These are phyloP conservation scores for Blumeriella jaapii DNA, from an alignment of 2,329 filamentous ascomycete species.

Conservation along the genomic window DNA sequence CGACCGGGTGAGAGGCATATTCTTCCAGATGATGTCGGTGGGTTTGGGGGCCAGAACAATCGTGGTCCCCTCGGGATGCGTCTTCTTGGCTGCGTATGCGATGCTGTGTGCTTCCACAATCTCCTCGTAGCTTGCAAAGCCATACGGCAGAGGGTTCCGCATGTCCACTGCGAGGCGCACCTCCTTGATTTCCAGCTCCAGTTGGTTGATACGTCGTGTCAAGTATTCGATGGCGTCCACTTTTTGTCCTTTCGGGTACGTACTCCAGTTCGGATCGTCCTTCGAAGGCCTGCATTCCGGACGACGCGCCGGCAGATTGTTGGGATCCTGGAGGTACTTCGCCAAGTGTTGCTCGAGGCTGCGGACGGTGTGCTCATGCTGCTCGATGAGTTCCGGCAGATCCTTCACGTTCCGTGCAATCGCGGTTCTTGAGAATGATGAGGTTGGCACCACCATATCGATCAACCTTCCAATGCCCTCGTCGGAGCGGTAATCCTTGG, in stretches of 20 bases:
- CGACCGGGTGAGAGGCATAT: constrained; percentile 61
- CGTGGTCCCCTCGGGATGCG: constrained; percentile 67
- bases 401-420: constrained; percentile 89
- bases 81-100: constrained; percentile 69
- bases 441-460: constrained; percentile 66
- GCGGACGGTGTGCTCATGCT: constrained; percentile 72
- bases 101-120: constrained; percentile 83
- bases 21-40: constrained; percentile 93
- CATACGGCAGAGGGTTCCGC: constrained; percentile 79
- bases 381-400: constrained; percentile 70
- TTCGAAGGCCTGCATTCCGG: constrained; percentile 73
- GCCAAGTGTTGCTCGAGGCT: constrained; percentile 74
- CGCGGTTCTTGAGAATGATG: constrained; percentile 66
- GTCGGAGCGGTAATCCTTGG: constrained; percentile 63
- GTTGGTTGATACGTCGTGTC: constrained; percentile 67
- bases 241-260: constrained; percentile 57
- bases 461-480: constrained; percentile 80
- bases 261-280: constrained; percentile 57
- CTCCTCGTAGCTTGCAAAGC: constrained; percentile 86
- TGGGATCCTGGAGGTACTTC: constrained; percentile 82
- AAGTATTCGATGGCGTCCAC: constrained; percentile 93
- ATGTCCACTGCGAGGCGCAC: constrained; percentile 74
- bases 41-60: constrained; percentile 74
- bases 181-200: constrained; percentile 77
- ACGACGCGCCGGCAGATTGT: constrained; percentile 62